Evolutionary conservation across 179 eudicot genomes (phyloP).

Genomic region (Spergularia azorica): DNA sequence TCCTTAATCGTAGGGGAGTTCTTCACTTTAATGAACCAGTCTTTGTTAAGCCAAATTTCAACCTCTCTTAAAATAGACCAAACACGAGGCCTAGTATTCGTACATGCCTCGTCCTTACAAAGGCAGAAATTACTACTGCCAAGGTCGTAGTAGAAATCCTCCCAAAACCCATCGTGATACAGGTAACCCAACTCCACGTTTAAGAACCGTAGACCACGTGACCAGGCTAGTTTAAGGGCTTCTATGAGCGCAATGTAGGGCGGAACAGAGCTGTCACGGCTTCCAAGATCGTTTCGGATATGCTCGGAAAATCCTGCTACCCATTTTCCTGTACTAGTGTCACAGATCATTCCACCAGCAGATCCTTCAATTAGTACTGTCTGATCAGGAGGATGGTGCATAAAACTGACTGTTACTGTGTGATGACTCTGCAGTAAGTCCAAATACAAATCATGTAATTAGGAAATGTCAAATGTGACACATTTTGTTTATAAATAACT

Average conservation of each 20-base stretch:
- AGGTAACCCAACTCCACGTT: conserved; percentile 16
- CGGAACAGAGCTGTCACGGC: neutral
- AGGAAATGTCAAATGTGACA: neutral
- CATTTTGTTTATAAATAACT: too few species aligned
- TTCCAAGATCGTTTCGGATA: neutral
- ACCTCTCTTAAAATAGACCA: conserved; percentile 7
- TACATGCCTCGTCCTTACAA: neutral
- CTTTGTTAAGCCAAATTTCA: conserved; percentile 21
- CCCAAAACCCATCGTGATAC: conserved; percentile 25
- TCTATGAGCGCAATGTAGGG: conserved; percentile 14
- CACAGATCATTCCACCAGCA: conserved; percentile 25
- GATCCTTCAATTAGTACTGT: conserved; percentile 11
- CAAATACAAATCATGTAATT: neutral
- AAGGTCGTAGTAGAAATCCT: conserved; percentile 7
- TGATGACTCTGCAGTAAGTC: conserved; percentile 16
- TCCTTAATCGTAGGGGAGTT: conserved; percentile 4
- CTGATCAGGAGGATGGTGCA: conserved; percentile 13
- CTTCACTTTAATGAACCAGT: conserved; percentile 22
- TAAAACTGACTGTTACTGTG: conserved; percentile 14
- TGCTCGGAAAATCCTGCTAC: conserved; percentile 9
- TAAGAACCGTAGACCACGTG: conserved; percentile 22
- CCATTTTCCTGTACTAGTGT: conserved; percentile 19
- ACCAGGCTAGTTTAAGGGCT: conserved; percentile 27
- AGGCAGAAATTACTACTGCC: neutral
- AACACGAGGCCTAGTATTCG: neutral